These are phyloP conservation scores for Metschnikowia orientalis DNA, from an alignment of 805 yeast species.

Conservation along the genomic window DNA sequence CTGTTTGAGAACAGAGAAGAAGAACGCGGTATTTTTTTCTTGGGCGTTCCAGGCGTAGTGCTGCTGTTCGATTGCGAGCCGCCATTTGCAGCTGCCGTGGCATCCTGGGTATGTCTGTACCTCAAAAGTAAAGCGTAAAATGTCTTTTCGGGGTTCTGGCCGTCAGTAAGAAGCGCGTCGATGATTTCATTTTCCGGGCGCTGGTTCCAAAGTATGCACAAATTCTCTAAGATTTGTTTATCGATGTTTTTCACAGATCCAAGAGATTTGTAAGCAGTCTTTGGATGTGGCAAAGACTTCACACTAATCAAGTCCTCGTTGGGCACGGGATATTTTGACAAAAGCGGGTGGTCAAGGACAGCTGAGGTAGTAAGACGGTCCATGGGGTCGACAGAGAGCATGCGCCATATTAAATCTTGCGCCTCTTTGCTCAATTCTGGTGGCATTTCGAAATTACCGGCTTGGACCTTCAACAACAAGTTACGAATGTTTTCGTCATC, in stretches of 20 bases:
- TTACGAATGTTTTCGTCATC: constrained; percentile 78
- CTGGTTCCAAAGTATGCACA: constrained; percentile 57
- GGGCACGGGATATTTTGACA: constrained; percentile 47
- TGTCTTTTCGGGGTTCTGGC: constrained; percentile 43
- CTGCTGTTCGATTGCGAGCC: constrained; percentile 15
- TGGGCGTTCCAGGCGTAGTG: constrained; percentile 11
- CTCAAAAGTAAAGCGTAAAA: constrained; percentile 43
- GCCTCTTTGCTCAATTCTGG: constrained; percentile 59
- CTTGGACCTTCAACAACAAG: constrained; percentile 67
- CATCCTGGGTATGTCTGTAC: constrained; percentile 39
- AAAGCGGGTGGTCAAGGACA: constrained; percentile 56
- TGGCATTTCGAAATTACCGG: constrained; percentile 74
- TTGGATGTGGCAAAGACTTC: constrained; percentile 50
- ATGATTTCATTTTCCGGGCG: constrained; percentile 41
- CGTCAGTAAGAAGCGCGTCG: constrained; percentile 32
- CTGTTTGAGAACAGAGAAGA: constrained; percentile 9
- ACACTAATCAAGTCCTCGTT: constrained; percentile 43
- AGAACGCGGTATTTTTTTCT: constrained; percentile 14
- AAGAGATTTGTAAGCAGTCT: constrained; percentile 48
- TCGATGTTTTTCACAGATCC: constrained; percentile 47
- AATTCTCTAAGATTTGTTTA: constrained; percentile 48
- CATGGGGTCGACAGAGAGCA: constrained; percentile 67
- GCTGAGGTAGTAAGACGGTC: constrained; percentile 65
- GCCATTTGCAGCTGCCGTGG: constrained; percentile 10
- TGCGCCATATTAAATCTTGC: constrained; percentile 56